Evolutionary conservation across 192 early-diverging fungal species (phyloP), one percentile per base, ranked within the genome.

Genomic region (Dimargaris cristalligena): DNA sequence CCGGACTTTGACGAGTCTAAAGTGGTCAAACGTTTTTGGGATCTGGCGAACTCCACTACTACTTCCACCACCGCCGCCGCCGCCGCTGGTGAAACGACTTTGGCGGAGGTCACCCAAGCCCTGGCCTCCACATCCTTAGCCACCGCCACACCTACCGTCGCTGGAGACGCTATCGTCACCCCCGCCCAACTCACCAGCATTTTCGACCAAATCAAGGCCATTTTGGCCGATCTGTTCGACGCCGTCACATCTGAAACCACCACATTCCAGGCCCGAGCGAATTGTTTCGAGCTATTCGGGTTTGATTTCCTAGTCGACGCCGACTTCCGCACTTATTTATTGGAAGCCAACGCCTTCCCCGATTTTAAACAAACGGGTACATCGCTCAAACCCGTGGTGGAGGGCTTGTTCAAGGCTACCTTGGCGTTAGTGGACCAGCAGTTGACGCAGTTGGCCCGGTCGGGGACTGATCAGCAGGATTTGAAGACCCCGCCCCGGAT

Each of bases 301-400:
- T 72, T 84, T 50, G 81, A 82, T 51, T 84, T 84, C 63, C 47
- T 82, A 52, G 69, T 84, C 13, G 78, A 84, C 49, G 66, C 76
- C 44, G 59, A 77, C 23, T 70, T 64, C 38, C 66, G 65, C 13
- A 74, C 69, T 0, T 72, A 68, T 56, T 67, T 82, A 60, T 66
- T 84, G 35, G 80, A 84, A 56, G 78, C 80, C 31, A 84, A 84
- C 60, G 78, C 82, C 8, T 84, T 76, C 52, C 82, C 82, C 20
- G 82, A 82, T 62, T 84, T 84, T 58, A 81, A 82, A 60, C 82
- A 84, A 55, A 84, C 82, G 1, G 80, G 82, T 14, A 54, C 29
- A 31, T 38, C 59, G 11, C 38, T 76, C 26, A 74, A 75, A 59
- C 67, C 67, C 41, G 66, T 81, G 11, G 80, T 84, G 28, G 71